Evolutionary conservation across 352 stramenopile species (phyloP).

Genomic region (Pythium insidiosum): DNA sequence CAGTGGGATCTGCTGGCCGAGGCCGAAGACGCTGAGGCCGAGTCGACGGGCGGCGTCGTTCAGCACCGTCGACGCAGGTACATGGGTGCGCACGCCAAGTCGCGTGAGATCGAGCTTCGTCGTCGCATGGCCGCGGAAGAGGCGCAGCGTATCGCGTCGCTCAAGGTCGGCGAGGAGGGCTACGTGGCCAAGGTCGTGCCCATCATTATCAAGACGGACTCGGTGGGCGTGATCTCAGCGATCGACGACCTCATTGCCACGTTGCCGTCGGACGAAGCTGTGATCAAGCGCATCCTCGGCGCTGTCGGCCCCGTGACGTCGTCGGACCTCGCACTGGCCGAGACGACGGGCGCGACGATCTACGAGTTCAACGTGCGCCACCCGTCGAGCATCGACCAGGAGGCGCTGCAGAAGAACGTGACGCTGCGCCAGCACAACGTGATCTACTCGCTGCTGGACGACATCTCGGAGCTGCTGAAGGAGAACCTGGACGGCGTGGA

Average conservation of each 20-base stretch:
- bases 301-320: slow-evolving; percentile 72
- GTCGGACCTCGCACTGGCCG: slow-evolving; percentile 78
- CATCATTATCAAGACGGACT: slow-evolving; percentile 98
- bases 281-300: slow-evolving; percentile 82
- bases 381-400: slow-evolving; percentile 59
- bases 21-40: slow-evolving; percentile 43
- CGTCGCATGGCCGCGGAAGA: slow-evolving; percentile 60
- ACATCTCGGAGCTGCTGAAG: slow-evolving; percentile 75
- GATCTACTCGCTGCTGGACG: slow-evolving; percentile 86
- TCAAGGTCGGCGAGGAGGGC: slow-evolving; percentile 61
- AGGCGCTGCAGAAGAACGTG: slow-evolving; percentile 75
- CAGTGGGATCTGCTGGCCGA: slow-evolving; percentile 69
- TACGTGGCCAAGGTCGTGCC: slow-evolving; percentile 93
- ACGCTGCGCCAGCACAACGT: slow-evolving; percentile 67
- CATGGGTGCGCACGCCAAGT: slow-evolving; percentile 48
- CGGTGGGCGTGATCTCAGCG: slow-evolving; percentile 95
- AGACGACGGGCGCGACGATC: slow-evolving; percentile 74
- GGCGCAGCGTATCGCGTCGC: slow-evolving; percentile 49
- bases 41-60: slow-evolving; percentile 12
- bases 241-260: slow-evolving; percentile 78
- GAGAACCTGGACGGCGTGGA: slow-evolving; percentile 57
- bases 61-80: slow-evolving; percentile 37
- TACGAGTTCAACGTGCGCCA: slow-evolving; percentile 88
- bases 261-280: slow-evolving; percentile 53
- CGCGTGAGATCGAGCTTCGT: slow-evolving; percentile 54